Percentiles rank a stretch among this genome's conserved stretches.
Evolutionary conservation across 2,329 filamentous ascomycete genomes (phyloP).

Genomic region (Trichophyton benhamiae): DNA sequence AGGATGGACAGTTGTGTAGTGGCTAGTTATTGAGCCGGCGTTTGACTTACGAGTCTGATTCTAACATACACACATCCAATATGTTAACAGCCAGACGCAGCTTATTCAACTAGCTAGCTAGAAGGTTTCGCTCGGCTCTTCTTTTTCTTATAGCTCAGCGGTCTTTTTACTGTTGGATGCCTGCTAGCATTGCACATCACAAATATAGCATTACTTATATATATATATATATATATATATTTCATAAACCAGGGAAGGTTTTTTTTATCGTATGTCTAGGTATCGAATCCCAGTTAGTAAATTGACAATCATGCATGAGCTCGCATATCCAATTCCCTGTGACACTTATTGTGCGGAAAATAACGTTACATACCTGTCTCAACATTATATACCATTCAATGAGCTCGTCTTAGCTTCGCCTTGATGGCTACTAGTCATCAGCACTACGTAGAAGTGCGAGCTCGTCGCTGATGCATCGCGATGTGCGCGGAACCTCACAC

Average conservation of each 20-base stretch:
- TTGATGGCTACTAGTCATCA: background rate
- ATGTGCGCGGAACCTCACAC: too few relatives aligned
- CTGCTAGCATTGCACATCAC: background rate
- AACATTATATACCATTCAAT: background rate
- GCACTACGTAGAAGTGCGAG: background rate
- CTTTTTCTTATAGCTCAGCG: background rate
- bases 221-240: background rate
- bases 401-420: slow-evolving; percentile 1
- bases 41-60: too few relatives aligned
- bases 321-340: too few relatives aligned
- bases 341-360: too few relatives aligned
- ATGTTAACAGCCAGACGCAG: too few relatives aligned
- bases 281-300: background rate
- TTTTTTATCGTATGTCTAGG: background rate
- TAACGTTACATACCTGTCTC: background rate
- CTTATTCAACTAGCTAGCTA: too few relatives aligned
- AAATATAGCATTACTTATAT: background rate
- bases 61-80: too few relatives aligned
- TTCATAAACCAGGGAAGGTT: background rate
- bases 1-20: too few relatives aligned
- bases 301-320: too few relatives aligned
- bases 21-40: too few relatives aligned
- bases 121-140: background rate
- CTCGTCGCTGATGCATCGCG: too few relatives aligned
- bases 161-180: background rate